Base-by-base conservation (phyloP, 2,329 filamentous ascomycete genomes). In the Ophiocordyceps sinensis region DNA sequence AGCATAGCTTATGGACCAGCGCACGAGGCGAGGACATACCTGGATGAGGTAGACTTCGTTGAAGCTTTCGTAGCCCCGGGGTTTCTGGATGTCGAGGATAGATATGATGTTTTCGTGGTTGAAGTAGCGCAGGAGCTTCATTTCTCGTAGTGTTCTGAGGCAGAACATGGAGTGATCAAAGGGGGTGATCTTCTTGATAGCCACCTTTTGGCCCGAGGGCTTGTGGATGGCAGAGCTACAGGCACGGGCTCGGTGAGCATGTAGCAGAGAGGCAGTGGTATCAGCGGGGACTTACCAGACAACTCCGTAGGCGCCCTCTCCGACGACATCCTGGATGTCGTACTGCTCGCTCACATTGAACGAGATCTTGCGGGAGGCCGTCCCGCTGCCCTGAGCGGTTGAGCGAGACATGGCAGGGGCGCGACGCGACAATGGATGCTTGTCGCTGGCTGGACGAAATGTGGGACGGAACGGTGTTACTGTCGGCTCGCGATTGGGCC, bases 81-180 rank as follows among this genome's bases (percentile, higher is more conserved):
- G 91, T 69, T 95, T 94, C 67, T 98, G 91, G 53, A 98, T 98
- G 62, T 98, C 91, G 52, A 98, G 79, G 54, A 98, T 98, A 40
- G 88, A 96, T 60, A 98, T 98, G 68, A 98, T 96, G 66, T 98
- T 98, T 67, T 98, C 91, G 61, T 98, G 91, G 68, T 96, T 98
- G 72, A 98, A 98, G 67, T 98, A 96, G 55, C 91, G 78, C 56
- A 98, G 70, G 43, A 98, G 74, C 76, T 98, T 98, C 91, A 98
- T 98, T 68, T 98, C 91, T 63, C 91, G 87, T 50, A 98, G 71
- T 1, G 91, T 98, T 61, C 91, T 76, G 55, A 98, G 69, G 62
- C 89, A 95, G 73, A 95, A 95, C 88, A 95, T 95, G 60, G 87
- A 94, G 63, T 96, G 91, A 58, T 98, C 91, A 64, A 98, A 98